Evolutionary conservation across 345 rosid species (phyloP), one percentile per base, ranked within the genome.

Genomic region (Brassica rapa): DNA sequence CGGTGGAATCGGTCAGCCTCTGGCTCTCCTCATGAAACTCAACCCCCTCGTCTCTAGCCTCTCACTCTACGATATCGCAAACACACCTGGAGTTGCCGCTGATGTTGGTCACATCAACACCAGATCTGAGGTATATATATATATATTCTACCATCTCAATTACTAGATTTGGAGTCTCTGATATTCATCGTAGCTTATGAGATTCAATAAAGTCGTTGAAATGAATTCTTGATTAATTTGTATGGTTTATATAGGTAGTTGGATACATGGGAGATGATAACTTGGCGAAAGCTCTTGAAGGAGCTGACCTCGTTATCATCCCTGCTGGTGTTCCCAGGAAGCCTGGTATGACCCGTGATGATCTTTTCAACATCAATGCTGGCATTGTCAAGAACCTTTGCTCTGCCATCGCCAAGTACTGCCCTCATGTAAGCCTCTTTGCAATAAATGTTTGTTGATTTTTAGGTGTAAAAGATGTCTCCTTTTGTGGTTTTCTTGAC

Each of bases 21-120:
- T 91, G 6, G 73, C 97, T 37, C 81, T 91, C 2, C 90, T 91
- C 41, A 89, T 89, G 94, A 91, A 89, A 75, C 91, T 89, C 6
- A 91, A 91, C 62, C 92, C 97, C 32, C 91, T 89, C 6, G 94
- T 91, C 72, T 91, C 94, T 24, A 73, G n/a, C 6, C 91, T 91
- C 46, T 62, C 92, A 60, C 97, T 91, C 30, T 91, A 81, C 67
- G 91, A 91, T 86, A 86, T 89, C 64, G 88, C 91, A 61, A 87
- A 85, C 82, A 89, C 92, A 9, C 92, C 94, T 0, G 97, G 92
- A 23, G 97, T 91, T 41, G 92, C 91, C 0, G 94, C 92, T 46
- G 97, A 91, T 73, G 88, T 89, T 55, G 82, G 96, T 84, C 94
- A 91, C 76, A 86, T 89, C 85, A 89, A 91, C 80, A 82, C 89